Base-by-base conservation (phyloP, 2,329 filamentous ascomycete species). In the Colletotrichum cuscutae region DNA sequence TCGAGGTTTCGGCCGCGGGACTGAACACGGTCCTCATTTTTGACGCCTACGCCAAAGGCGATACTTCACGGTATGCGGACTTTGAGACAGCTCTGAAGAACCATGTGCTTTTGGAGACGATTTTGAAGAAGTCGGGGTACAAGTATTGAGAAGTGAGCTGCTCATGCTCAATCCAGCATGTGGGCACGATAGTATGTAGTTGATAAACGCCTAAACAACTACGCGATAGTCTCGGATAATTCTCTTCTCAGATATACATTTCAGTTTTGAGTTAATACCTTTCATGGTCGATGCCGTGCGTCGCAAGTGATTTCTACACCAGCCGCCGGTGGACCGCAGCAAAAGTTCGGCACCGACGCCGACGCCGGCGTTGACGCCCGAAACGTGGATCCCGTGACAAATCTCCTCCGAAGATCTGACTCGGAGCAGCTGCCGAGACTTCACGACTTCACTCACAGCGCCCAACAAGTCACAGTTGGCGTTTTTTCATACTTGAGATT, bases 71-170 rank as follows among this genome's bases (percentile, higher is more conserved):
- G 2, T 66, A 58, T 32, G 76, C 76, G 6, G 73, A 73, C 28
- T 79, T 79, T 58, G 65, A 77, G 60, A 73, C 74, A 12, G 76
- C 77, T 9, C n/a, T 78, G 22, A 75, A 74, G 59, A 76, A 68
- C 26, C 76, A 79, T 46, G 35, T 49, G 1, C 63, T 79, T 1
- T 64, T 79, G 24, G 75, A 78, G 12, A 65, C 65, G 12, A 79
- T 78, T 46, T 19, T 75, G 24, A 70, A 68, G 79, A 68, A 32
- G 37, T 61, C 68, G 1, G 54, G 54, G 1, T 13, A 54, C 28
- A 4, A 42, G 2, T 22, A 9, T 22, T 68, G 24, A 63, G 13
- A 37, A 37, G 35, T 13, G 15, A 13, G 35, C 35, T 15, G 35
- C 35, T 37, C 13, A 37, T 13, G 4, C 7, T 15, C 11, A 37